phyloP scores from a whole-genome alignment of 331 rosid species.

The Arachis monticola region DNA sequence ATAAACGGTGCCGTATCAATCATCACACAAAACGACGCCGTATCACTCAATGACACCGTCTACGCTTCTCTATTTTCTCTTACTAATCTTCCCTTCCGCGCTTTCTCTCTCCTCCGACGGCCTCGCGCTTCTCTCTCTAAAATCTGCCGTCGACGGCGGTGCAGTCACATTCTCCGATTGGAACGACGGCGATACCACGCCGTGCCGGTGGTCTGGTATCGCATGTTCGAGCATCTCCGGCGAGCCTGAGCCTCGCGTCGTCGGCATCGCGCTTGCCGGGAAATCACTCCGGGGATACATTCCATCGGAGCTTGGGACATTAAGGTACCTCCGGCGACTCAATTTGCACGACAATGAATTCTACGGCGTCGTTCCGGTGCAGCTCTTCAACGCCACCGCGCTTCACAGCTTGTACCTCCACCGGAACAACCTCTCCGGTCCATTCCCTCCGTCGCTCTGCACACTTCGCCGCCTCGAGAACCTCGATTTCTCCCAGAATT shows the following conservation, averaged over 20 bases:
- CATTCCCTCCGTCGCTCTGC: slow-evolving; percentile 69
- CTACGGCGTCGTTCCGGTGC: slow-evolving; percentile 69
- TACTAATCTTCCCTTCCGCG: neutral
- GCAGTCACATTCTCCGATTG: slow-evolving; percentile 64
- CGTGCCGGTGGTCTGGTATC: slow-evolving; percentile 84
- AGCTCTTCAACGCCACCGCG: slow-evolving; percentile 85
- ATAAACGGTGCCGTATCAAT: neutral
- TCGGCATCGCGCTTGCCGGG: slow-evolving; percentile 71
- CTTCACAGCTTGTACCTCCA: slow-evolving; percentile 83
- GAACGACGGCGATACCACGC: slow-evolving; percentile 63
- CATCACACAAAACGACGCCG: slow-evolving; percentile 28
- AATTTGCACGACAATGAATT: slow-evolving; percentile 75
- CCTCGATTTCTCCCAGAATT: slow-evolving; percentile 77
- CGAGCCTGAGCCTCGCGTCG: slow-evolving; percentile 65
- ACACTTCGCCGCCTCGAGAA: slow-evolving; percentile 71
- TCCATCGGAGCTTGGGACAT: slow-evolving; percentile 80
- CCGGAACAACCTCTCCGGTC: slow-evolving; percentile 82
- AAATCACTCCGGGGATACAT: slow-evolving; percentile 75
- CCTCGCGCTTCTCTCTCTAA: slow-evolving; percentile 82
- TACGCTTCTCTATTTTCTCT: neutral
- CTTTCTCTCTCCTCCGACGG: slow-evolving; percentile 79
- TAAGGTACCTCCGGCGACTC: slow-evolving; percentile 79
- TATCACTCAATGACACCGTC: slow-evolving; percentile 10
- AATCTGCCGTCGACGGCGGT: slow-evolving; percentile 68
- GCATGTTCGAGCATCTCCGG: slow-evolving; percentile 73